Evolutionary conservation across 495 filamentous ascomycete genomes (phyloP), one percentile per base, ranked within the genome.

Genomic region (Cercophora samala): DNA sequence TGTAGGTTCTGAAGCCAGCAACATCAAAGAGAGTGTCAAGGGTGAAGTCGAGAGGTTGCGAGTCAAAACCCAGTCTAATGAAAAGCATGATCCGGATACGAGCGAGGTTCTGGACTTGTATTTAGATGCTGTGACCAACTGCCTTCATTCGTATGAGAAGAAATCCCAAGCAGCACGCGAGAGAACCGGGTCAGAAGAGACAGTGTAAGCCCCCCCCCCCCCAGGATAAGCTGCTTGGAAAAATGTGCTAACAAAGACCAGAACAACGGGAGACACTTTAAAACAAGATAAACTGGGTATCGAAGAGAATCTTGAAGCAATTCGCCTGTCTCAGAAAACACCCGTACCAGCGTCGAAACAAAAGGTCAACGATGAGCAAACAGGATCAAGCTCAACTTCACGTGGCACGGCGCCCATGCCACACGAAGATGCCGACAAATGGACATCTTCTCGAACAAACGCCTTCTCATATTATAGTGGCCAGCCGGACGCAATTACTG

Each of bases 21-120:
- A 54, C 2, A 18, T 65, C 23, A 64, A 56, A 22, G 29, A 63
- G 1, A 52, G 66, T 0, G 65, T 72, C 15, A 25, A n/a, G 8
- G 53, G 54, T n/a, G 65, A 75, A 19, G 66, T 72, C 5, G 59
- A 70, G 6, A 37, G 66, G 18, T 6, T 75, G 22, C 25, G 2
- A 24, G 37, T 13, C 37, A 46, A 46, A 46, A 46, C 37, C 3
- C 37, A 11, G 37, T 46, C 37, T 46, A 46, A 11, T 9, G 37
- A 46, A 17, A 65, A 23, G 24, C 32, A 17, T 52, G 29, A 66
- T 19, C 32, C 60, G 24, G 54, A 66, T 1, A 24, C 61, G 0
- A 46, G 42, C 26, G 37, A 56, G 4, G 63, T 62, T 11, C 64
- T 75, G 0, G 66, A 32, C 1, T 23, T 60, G 5, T 75, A 70